A percentile compares a stretch with the other conserved stretches of the same genome.
phyloP scores from a whole-genome alignment of 2,329 filamentous ascomycete species.

The Trichoderma sp. region DNA sequence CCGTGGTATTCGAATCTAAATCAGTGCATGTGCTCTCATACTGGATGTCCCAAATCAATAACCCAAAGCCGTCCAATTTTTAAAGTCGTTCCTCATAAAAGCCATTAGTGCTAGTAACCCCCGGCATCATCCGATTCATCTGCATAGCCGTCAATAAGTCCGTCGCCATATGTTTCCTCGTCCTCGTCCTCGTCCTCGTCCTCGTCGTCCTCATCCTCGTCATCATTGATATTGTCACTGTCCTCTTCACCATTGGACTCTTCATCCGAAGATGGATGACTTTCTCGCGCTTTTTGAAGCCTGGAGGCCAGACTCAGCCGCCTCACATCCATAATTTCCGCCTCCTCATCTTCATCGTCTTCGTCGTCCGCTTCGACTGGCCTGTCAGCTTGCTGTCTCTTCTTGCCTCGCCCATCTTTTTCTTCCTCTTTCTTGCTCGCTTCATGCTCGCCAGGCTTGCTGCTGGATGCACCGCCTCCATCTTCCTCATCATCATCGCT shows the following conservation, averaged over 20 bases:
- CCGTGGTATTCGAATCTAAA: background rate
- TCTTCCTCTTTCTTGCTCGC: conserved; percentile 22
- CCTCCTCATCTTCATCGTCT: conserved; percentile 25
- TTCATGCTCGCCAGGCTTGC: background rate
- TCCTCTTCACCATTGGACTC: conserved; percentile 28
- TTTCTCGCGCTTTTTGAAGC: conserved; percentile 29
- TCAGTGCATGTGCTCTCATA: background rate
- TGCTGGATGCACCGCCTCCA: background rate
- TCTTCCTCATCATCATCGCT: conserved; percentile 23
- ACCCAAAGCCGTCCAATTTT: background rate
- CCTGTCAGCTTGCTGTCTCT: background rate
- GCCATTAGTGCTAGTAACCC: conserved; percentile 2
- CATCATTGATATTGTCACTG: conserved; percentile 19
- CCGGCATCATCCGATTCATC: conserved; percentile 38
- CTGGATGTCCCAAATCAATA: background rate
- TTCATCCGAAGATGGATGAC: conserved; percentile 26
- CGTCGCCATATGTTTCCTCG: conserved; percentile 31
- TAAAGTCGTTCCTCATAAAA: background rate
- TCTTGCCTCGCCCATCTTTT: conserved; percentile 8
- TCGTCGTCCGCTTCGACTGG: background rate
- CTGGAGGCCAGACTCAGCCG: conserved; percentile 31
- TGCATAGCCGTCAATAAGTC: conserved; percentile 38
- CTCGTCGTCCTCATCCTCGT: conserved; percentile 25
- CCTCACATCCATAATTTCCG: conserved; percentile 24
- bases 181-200: conserved; percentile 12